phyloP scores from a whole-genome alignment of 2,329 filamentous ascomycete genomes.

The Clonostachys sp. region DNA sequence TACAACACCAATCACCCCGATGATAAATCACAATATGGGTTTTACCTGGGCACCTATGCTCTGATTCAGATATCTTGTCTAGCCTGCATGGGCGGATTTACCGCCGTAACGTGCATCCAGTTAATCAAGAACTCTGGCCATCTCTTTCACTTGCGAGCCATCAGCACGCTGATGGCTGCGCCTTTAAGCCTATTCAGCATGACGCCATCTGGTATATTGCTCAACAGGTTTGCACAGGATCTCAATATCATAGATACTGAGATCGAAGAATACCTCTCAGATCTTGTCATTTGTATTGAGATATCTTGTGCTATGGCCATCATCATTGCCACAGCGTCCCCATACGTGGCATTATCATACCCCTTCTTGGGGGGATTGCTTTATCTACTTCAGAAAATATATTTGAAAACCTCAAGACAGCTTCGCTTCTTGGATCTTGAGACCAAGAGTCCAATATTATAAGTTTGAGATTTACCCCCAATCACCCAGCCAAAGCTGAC shows the following conservation, averaged over 20 bases:
- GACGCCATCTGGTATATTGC: conserved; percentile 33
- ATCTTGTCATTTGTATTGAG: too few relatives aligned
- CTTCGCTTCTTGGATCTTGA: conserved; percentile 58
- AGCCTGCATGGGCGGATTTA: conserved; percentile 8
- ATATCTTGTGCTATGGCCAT: too few relatives aligned
- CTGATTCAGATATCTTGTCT: conserved; percentile 10
- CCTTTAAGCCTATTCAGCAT: conserved; percentile 33
- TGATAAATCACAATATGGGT: conserved; percentile 2
- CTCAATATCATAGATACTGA: conserved; percentile 32
- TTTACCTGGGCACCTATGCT: conserved; percentile 23
- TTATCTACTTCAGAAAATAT: conserved; percentile 50
- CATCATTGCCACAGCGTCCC: conserved; percentile 19
- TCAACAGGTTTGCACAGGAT: conserved; percentile 41
- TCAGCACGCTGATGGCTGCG: conserved; percentile 26
- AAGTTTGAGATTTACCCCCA: conserved; percentile 9
- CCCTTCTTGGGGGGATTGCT: conserved; percentile 40
- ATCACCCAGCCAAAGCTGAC: not conserved
- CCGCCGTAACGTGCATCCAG: conserved; percentile 11
- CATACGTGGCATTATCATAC: conserved; percentile 42
- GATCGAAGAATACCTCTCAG: too few relatives aligned
- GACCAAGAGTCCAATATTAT: conserved; percentile 54
- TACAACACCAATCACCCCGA: too few relatives aligned
- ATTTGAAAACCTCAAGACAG: conserved; percentile 56
- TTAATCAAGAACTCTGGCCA: conserved; percentile 21
- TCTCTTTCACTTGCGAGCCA: conserved; percentile 21